Base-by-base conservation (phyloP, 495 filamentous ascomycete species). In the Amniculicola lignicola region DNA sequence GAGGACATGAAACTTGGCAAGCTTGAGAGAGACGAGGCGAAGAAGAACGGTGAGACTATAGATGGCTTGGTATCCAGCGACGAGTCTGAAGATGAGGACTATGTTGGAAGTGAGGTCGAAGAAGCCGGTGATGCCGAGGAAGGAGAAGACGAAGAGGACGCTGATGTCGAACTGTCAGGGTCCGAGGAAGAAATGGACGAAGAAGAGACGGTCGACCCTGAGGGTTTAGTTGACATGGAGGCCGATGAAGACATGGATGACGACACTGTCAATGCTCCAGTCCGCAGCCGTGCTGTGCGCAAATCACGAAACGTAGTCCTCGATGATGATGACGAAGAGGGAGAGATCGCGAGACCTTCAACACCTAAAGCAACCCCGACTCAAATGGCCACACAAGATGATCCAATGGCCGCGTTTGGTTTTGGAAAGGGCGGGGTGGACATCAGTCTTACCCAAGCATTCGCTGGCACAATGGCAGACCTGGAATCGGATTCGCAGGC, bases 371-470 rank as follows among this genome's bases (percentile, higher is more conserved):
- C 19, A 51, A 5, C 10, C 5, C 46, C 7, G 31, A 29, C 44
- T 4, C 35, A 27, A 38, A 22, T 37, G 5, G 16, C 46, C 5
- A 53, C 45, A 12, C 42, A 49, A 7, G 64, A 63, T 19, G 66
- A 71, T 49, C 54, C 42, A 6, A 66, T 69, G 47, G 68, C 67
- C 2, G 70, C 70, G 5, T 74, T 74, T 54, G 66, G 66, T 40
- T 72, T 74, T 61, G 47, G 50, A 6, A 54, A 61, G 7, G 35
- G 23, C 9, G 51, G 21, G 25, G 14, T 51, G n/a, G 42, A 62
- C 7, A n/a, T 95, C 51, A 88, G 90, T 36, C 76, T 95, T 43
- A 95, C 90, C 3, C 91, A 96, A 67, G 88, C 89, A 46, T 96
- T 95, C 68, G 86, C 87, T n/a, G 89, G 88, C 22, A 96, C 91